Conservation (phyloP, 1,139 yeast species). For the Oligophagozyma castellii region DNA sequence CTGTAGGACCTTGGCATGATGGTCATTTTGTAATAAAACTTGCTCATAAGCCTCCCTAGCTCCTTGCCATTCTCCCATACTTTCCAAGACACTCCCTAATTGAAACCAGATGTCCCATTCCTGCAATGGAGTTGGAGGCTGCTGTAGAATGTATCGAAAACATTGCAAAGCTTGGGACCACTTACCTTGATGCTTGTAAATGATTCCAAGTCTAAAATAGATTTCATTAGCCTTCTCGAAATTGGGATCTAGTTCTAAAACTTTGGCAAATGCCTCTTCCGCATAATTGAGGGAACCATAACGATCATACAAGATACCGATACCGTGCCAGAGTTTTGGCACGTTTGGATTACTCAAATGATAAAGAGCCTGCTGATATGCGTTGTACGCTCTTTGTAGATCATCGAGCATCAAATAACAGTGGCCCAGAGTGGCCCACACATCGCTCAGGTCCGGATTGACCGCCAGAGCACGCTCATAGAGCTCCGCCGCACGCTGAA, state of each 20-base stretch:
- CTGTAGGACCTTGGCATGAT: conserved; percentile 89
- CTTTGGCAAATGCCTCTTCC: conserved; percentile 95
- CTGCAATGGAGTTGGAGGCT: conserved; percentile 91
- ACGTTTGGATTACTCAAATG: conserved; percentile 88
- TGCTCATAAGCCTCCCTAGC: conserved; percentile 94
- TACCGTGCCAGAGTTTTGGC: conserved; percentile 97
- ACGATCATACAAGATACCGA: conserved; percentile 88
- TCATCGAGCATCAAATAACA: conserved; percentile 96
- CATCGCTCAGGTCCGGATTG: conserved; percentile 83
- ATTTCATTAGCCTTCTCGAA: conserved; percentile 95
- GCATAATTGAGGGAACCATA: conserved; percentile 95
- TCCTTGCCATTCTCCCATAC: conserved; percentile 78
- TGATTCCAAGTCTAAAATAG: conserved; percentile 91
- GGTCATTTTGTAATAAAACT: conserved; percentile 78
- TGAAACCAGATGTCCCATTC: conserved; percentile 99
- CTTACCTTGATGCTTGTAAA: conserved; percentile 88
- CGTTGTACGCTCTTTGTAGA: conserved; percentile 86
- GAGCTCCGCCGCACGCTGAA: conserved; percentile 85
- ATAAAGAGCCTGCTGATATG: conserved; percentile 89
- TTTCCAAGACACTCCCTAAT: conserved; percentile 90
- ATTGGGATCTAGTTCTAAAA: conserved; percentile 86
- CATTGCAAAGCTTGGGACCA: conserved; percentile 81
- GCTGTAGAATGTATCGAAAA: conserved; percentile 76
- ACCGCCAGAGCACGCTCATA: conserved; percentile 76
- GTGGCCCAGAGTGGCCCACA: conserved; percentile 96